Evolutionary conservation across 2,329 filamentous ascomycete genomes (phyloP).

Genomic region (Cryphonectria carpinicola): DNA sequence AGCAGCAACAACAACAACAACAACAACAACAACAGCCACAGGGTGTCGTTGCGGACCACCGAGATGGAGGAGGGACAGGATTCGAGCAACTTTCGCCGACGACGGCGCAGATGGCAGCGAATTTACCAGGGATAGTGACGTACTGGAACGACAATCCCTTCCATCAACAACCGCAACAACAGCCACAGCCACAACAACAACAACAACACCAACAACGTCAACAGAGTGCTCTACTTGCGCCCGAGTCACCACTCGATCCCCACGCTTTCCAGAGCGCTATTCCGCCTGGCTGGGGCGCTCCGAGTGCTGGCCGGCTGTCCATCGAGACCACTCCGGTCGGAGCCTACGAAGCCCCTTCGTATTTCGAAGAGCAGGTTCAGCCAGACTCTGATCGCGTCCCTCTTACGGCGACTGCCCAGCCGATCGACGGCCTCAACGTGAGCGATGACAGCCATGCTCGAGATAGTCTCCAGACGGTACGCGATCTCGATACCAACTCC

Average conservation of each 20-base stretch:
- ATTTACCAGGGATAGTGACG: slow-evolving; percentile 50
- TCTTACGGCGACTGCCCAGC: slow-evolving; percentile 58
- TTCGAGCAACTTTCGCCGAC: slow-evolving; percentile 32
- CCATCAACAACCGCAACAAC: slow-evolving; percentile 33
- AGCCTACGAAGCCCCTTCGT: slow-evolving; percentile 31
- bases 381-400: slow-evolving; percentile 63
- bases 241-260: slow-evolving; percentile 57
- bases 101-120: slow-evolving; percentile 39
- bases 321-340: slow-evolving; percentile 27
- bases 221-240: slow-evolving; percentile 38
- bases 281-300: slow-evolving; percentile 48
- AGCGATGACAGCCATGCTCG: slow-evolving; percentile 45
- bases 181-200: slow-evolving; percentile 15
- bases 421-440: slow-evolving; percentile 55
- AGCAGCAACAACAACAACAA: background rate
- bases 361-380: slow-evolving; percentile 39
- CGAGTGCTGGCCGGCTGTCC: slow-evolving; percentile 35
- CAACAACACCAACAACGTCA: slow-evolving; percentile 7
- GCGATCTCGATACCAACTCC: slow-evolving; percentile 59
- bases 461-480: slow-evolving; percentile 62
- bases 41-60: slow-evolving; percentile 9
- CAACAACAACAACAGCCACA: background rate
- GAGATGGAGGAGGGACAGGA: slow-evolving; percentile 17
- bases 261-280: slow-evolving; percentile 58
- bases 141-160: slow-evolving; percentile 57